Conservation (phyloP, 2,329 filamentous ascomycete genomes). For the Albifimbria verrucaria region DNA sequence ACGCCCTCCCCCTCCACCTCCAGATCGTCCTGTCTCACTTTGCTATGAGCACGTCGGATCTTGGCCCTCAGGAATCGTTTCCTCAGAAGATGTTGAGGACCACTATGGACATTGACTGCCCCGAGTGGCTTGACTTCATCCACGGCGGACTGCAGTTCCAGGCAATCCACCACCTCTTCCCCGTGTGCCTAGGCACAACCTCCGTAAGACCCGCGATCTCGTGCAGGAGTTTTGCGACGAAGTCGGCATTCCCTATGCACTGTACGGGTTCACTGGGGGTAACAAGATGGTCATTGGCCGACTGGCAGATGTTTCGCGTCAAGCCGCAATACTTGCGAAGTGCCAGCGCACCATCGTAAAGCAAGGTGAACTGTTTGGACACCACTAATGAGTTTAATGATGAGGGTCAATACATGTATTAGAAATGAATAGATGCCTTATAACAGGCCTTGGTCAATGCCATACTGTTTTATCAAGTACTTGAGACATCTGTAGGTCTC, state of each 20-base stretch:
- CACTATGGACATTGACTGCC: slow-evolving; percentile 91
- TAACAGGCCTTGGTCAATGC: too few species aligned
- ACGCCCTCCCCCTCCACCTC: slow-evolving; percentile 76
- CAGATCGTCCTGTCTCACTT: slow-evolving; percentile 93
- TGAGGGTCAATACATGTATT: too few species aligned
- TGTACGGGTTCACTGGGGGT: slow-evolving; percentile 81
- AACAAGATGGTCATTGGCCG: slow-evolving; percentile 77
- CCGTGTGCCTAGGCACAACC: slow-evolving; percentile 82
- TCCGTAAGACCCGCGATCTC: slow-evolving; percentile 69
- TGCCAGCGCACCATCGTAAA: slow-evolving; percentile 57
- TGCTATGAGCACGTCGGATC: slow-evolving; percentile 85
- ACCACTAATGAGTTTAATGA: slow-evolving; percentile 5
- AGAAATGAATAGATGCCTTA: too few species aligned
- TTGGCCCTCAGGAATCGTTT: slow-evolving; percentile 82
- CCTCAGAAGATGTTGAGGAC: slow-evolving; percentile 88
- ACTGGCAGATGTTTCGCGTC: slow-evolving; percentile 74
- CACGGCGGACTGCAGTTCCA: slow-evolving; percentile 90
- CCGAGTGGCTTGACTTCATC: slow-evolving; percentile 83
- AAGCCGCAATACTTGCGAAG: slow-evolving; percentile 73
- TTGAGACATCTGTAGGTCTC: too few species aligned
- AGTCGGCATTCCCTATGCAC: slow-evolving; percentile 77
- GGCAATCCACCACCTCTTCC: slow-evolving; percentile 82
- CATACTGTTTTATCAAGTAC: too few species aligned
- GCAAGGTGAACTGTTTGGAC: slow-evolving; percentile 22
- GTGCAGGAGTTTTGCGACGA: slow-evolving; percentile 81